A percentile compares a stretch with the other conserved stretches of the same genome.
Evolutionary conservation across 179 eudicot genomes (phyloP).

Genomic region (Sideroxylon spinosum): DNA sequence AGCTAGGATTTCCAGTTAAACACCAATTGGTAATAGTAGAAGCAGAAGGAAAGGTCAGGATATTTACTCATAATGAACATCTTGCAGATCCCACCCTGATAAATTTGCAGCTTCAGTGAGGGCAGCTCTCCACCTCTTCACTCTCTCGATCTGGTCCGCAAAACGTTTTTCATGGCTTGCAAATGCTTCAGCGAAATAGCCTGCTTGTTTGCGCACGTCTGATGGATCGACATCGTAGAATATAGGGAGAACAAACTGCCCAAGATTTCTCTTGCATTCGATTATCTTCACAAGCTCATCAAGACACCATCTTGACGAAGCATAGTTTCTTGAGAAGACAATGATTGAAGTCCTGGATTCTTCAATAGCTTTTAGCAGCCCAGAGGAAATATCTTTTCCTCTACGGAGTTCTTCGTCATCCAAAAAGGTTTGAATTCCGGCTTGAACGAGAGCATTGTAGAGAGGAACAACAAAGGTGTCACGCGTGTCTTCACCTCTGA

Average conservation of each 20-base stretch:
- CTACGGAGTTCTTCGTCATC: neutral
- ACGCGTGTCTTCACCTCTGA: no score
- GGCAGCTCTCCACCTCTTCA: neutral
- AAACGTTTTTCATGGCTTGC: constrained; percentile 8
- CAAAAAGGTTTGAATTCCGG: no score
- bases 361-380: neutral
- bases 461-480: no score
- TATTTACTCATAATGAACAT: no score
- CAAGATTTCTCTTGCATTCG: neutral
- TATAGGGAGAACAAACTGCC: neutral
- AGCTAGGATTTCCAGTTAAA: no score
- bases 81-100: no score
- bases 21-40: no score
- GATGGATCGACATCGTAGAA: constrained; percentile 9
- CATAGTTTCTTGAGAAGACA: neutral
- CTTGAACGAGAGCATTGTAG: no score
- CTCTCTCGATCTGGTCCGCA: neutral
- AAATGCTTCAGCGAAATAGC: neutral
- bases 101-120: no score
- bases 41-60: no score
- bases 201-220: neutral
- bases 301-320: constrained; percentile 9
- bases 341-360: neutral
- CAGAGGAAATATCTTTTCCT: neutral
- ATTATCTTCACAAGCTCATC: constrained; percentile 8